Percentiles rank a stretch among this genome's conserved stretches.
Conservation (phyloP, 495 filamentous ascomycete genomes). For the Tuber brumale region DNA sequence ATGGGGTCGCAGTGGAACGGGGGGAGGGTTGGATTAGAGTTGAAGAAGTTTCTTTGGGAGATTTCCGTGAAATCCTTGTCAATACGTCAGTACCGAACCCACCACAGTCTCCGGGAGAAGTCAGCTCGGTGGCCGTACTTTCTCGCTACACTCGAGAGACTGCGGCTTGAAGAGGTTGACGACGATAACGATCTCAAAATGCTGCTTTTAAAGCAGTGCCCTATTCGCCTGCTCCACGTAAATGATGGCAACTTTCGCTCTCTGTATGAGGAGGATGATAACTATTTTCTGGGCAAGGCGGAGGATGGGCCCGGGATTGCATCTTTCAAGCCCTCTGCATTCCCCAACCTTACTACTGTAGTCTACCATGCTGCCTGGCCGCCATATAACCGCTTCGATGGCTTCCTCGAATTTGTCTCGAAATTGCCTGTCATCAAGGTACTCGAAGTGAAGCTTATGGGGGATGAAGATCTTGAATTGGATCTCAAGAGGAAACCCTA, state of each 20-base stretch:
- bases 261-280: slow-evolving; percentile 12
- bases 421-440: slow-evolving; percentile 10
- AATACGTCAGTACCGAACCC: slow-evolving; percentile 11
- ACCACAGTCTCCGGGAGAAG: slow-evolving; percentile 21
- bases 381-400: slow-evolving; percentile 18
- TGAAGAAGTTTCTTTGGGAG: slow-evolving; percentile 36
- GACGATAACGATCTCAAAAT: slow-evolving; percentile 29
- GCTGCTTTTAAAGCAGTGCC: slow-evolving; percentile 27
- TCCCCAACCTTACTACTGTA: slow-evolving; percentile 21
- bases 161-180: slow-evolving; percentile 23
- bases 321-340: slow-evolving; percentile 25
- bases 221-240: slow-evolving; percentile 16
- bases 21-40: slow-evolving; percentile 14
- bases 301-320: slow-evolving; percentile 14
- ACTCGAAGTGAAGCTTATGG: slow-evolving; percentile 30
- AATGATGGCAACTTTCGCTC: slow-evolving; percentile 26
- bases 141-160: slow-evolving; percentile 19
- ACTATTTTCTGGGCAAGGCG: slow-evolving; percentile 12
- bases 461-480: slow-evolving; percentile 24
- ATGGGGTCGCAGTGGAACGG: slow-evolving; percentile 29
- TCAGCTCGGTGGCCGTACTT: slow-evolving; percentile 29
- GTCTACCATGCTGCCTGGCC: slow-evolving; percentile 34
- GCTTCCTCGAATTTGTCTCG: slow-evolving; percentile 29
- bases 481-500: slow-evolving; percentile 28
- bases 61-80: slow-evolving; percentile 18